Conservation (phyloP, 1,139 yeast genomes). For the Zygoascus sp. region DNA sequence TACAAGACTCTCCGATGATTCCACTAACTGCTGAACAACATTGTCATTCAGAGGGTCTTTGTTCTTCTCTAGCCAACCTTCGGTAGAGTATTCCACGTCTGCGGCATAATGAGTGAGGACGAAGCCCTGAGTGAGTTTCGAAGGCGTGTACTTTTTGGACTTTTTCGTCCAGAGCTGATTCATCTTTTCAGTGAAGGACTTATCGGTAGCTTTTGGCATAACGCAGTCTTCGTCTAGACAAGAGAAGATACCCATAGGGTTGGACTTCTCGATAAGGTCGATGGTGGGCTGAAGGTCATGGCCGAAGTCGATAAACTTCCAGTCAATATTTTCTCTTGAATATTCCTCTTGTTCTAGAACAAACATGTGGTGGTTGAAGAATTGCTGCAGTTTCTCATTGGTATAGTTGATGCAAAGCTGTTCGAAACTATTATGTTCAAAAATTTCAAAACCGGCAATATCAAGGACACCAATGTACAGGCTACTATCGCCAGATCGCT, state of each 20-base stretch:
- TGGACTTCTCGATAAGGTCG: constrained; percentile 72
- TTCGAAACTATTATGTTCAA: constrained; percentile 86
- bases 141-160: constrained; percentile 60
- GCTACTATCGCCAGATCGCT: constrained; percentile 40
- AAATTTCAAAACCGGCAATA: constrained; percentile 97
- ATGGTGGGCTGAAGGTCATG: constrained; percentile 93
- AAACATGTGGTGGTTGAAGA: constrained; percentile 96
- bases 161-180: constrained; percentile 58
- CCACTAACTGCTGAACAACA: constrained; percentile 52
- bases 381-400: constrained; percentile 93
- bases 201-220: constrained; percentile 85
- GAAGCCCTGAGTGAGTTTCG: constrained; percentile 55
- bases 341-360: constrained; percentile 96
- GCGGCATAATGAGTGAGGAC: constrained; percentile 92
- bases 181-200: constrained; percentile 76
- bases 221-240: constrained; percentile 93
- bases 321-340: constrained; percentile 83
- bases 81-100: constrained; percentile 84
- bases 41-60: constrained; percentile 88
- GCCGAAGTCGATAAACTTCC: constrained; percentile 98
- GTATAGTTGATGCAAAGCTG: constrained; percentile 96
- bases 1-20: constrained; percentile 54
- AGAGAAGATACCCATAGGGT: constrained; percentile 83
- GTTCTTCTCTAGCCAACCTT: constrained; percentile 92
- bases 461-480: constrained; percentile 85